Evolutionary conservation across 768 basidiomycete genomes (phyloP), one percentile per base, ranked within the genome.

Genomic region (Tulasnella sp.): DNA sequence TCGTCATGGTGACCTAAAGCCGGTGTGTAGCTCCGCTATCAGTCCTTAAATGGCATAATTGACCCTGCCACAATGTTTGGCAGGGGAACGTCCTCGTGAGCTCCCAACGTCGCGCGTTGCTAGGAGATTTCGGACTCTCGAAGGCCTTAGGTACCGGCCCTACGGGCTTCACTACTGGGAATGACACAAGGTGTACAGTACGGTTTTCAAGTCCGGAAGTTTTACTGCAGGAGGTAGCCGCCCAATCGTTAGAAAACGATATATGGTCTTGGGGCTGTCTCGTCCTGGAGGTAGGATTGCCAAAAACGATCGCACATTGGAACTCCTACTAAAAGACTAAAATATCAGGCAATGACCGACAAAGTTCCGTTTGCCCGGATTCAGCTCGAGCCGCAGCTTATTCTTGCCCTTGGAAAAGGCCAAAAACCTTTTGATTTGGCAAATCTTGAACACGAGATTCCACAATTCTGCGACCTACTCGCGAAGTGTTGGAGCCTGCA

Each of bases 151-250:
- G 40, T 8, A n/a, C n/a, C n/a, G 39, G 8, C n/a, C n/a, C 31
- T 19, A 38, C 34, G 6, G 74, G 74, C 8, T 74, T 74, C 18
- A 74, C 74, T 9, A 74, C 74, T 3, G 39, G 39, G 39, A 9
- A 74, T 6, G 74, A 27, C n/a, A 10, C 46, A 9, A 74, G 46
- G 46, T 39, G 38, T 27, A 40, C 74, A n/a, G n/a, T 74, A 7
- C 74, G 74, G n/a, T 74, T 38, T 27, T 74, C 39, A 27, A 74
- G 74, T 27, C 74, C 74, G 46, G 74, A 74, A 42, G n/a, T 74
- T 19, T 39, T 74, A 19, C n/a, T 38, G 9, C 31, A 74, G 39
- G 38, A 74, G n/a, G 38, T n/a, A 18, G 39, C 34, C 31, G 18
- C 36, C 2, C 34, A 46, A 9, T 74, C 74, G 39, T 14, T 42